A percentile compares a stretch with the other conserved stretches of the same genome.
Conservation (phyloP, 116 monocot genomes). For the Zostera marina region DNA sequence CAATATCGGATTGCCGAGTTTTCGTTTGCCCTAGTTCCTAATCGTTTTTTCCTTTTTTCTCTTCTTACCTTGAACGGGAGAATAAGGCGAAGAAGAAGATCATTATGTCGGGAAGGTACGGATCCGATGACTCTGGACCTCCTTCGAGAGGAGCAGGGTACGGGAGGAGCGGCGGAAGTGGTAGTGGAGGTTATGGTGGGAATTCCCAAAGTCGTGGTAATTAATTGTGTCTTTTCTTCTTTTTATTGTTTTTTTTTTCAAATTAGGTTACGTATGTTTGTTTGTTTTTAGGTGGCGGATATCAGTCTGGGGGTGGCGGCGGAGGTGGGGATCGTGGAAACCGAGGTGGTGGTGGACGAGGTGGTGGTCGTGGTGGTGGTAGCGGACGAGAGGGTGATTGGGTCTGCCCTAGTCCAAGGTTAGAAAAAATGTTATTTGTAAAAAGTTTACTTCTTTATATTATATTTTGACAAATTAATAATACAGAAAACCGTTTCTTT, state of each 20-base stretch:
- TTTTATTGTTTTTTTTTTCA: background rate
- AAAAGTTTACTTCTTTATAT: background rate
- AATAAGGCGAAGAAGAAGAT: background rate
- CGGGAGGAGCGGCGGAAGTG: conserved; percentile 8
- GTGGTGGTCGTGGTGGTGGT: conserved; percentile 12
- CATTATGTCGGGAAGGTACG: conserved; percentile 54
- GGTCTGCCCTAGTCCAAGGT: conserved; percentile 86
- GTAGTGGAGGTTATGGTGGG: conserved; percentile 19
- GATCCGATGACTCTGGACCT: conserved; percentile 16
- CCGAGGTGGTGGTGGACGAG: conserved; percentile 12
- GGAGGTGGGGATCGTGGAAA: conserved; percentile 16
- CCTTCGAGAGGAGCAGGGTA: conserved; percentile 10
- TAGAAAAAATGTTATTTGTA: background rate
- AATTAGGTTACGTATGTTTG: background rate
- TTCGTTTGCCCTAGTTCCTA: conserved; percentile 3
- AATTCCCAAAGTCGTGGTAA: conserved; percentile 12
- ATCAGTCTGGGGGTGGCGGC: conserved; percentile 7
- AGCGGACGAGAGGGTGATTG: conserved; percentile 93
- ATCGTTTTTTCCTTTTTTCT: background rate
- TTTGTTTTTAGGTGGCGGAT: conserved; percentile 4
- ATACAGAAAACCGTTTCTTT: background rate
- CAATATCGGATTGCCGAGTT: background rate
- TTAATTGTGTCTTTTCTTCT: background rate
- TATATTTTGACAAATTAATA: background rate
- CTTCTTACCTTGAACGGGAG: background rate